These are phyloP conservation scores for Byssoonygena ceratinophila DNA, from an alignment of 2,329 filamentous ascomycete genomes.

Conservation along the genomic window DNA sequence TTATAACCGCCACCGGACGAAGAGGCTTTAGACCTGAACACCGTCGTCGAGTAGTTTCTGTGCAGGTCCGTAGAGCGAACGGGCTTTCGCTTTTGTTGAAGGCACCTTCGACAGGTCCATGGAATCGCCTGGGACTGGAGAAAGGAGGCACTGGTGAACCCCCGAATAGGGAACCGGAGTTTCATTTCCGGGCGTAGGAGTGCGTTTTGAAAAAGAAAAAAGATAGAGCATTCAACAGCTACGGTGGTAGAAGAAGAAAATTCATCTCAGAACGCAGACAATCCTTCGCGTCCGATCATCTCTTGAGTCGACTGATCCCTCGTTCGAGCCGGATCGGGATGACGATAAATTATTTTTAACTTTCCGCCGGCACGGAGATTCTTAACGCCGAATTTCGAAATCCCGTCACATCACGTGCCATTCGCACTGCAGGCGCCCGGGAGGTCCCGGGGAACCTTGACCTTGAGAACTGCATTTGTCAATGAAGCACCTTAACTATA, in stretches of 20 bases:
- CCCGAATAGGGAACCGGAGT: conserved; percentile 4
- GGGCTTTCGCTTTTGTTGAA: conserved; percentile 11
- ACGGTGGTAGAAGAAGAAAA: no score
- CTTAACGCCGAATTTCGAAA: background rate
- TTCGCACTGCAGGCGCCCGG: no score
- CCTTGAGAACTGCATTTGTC: no score
- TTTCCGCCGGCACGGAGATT: conserved; percentile 8
- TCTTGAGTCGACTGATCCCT: background rate
- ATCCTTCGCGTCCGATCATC: no score
- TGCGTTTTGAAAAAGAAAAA: no score
- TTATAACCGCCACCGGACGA: background rate
- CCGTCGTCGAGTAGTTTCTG: background rate
- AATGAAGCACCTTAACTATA: no score
- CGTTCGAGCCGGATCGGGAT: no score
- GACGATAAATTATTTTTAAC: conserved; percentile 11
- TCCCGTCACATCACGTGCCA: no score
- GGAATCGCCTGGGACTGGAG: background rate
- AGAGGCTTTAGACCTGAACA: background rate
- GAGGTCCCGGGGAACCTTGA: no score
- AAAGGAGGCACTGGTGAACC: background rate
- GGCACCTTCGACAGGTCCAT: conserved; percentile 21
- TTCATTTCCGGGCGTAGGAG: conserved; percentile 8
- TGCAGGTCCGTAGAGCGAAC: background rate
- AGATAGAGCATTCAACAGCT: no score
- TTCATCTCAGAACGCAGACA: no score